phyloP scores from a whole-genome alignment of 2,329 filamentous ascomycete genomes.

The Hypoxylon sp. region DNA sequence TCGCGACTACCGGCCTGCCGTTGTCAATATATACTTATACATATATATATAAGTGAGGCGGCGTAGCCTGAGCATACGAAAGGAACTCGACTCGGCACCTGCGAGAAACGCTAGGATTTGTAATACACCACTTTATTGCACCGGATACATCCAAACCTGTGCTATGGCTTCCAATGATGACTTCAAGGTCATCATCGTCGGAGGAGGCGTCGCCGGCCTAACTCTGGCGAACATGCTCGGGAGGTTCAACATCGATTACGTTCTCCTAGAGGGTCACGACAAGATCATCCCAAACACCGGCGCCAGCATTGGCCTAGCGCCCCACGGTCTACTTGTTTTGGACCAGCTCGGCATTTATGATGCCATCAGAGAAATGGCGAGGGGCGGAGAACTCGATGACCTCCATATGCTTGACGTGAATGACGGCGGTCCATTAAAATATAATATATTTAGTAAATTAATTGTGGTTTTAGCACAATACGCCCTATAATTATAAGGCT shows the following conservation, averaged over 20 bases:
- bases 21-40: background rate
- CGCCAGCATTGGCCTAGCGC: conserved; percentile 59
- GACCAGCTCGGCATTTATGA: conserved; percentile 62
- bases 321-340: conserved; percentile 58
- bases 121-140: background rate
- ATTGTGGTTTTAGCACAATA: no score
- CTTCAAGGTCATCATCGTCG: conserved; percentile 60
- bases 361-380: conserved; percentile 41
- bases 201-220: conserved; percentile 62
- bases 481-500: no score
- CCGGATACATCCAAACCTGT: background rate
- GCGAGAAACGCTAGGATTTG: background rate
- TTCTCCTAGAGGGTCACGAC: conserved; percentile 59
- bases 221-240: conserved; percentile 61
- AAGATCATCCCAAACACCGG: conserved; percentile 60
- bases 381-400: conserved; percentile 8
- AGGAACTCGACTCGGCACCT: background rate
- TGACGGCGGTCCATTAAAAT: no score
- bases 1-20: no score
- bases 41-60: background rate
- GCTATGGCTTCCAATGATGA: conserved; percentile 11
- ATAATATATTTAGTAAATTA: no score
- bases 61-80: background rate
- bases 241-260: conserved; percentile 58
- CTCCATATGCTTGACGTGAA: conserved; percentile 21